Percentiles rank a stretch among this genome's conserved stretches.
phyloP scores from a whole-genome alignment of 176 grass and related monocot genomes.

The Triticum urartu region DNA sequence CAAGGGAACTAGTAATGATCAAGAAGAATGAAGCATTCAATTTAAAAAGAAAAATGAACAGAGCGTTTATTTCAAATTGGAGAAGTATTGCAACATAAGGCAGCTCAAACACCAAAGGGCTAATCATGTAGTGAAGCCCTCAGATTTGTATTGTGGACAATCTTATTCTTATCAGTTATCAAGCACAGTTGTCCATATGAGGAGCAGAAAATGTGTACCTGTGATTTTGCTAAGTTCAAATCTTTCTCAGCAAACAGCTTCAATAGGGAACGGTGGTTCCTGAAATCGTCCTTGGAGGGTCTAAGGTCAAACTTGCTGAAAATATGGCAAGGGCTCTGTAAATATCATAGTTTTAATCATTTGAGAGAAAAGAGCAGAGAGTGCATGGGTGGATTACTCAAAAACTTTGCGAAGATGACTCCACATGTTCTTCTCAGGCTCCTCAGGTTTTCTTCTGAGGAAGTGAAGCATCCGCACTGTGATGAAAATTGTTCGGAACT shows the following conservation, averaged over 20 bases:
- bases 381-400: constrained; percentile 33
- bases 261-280: constrained; percentile 58
- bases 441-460: constrained; percentile 58
- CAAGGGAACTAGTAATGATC: background rate
- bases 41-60: background rate
- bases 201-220: constrained; percentile 46
- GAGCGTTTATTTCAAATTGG: background rate
- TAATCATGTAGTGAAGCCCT: constrained; percentile 2
- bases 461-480: constrained; percentile 66
- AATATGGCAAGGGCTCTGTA: constrained; percentile 14
- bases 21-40: background rate
- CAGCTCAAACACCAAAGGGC: background rate
- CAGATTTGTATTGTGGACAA: background rate
- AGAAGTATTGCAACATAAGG: background rate
- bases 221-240: constrained; percentile 56
- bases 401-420: constrained; percentile 64
- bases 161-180: background rate
- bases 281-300: constrained; percentile 66
- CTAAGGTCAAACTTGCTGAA: constrained; percentile 74
- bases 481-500: constrained; percentile 53
- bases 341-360: constrained; percentile 26
- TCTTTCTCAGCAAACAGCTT: constrained; percentile 58
- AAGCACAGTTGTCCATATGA: background rate
- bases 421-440: constrained; percentile 63
- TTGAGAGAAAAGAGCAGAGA: constrained; percentile 24